A percentile compares a stretch with the other conserved stretches of the same genome.
Conservation (phyloP, 192 early-diverging fungal species). For the Coemansia sp. region DNA sequence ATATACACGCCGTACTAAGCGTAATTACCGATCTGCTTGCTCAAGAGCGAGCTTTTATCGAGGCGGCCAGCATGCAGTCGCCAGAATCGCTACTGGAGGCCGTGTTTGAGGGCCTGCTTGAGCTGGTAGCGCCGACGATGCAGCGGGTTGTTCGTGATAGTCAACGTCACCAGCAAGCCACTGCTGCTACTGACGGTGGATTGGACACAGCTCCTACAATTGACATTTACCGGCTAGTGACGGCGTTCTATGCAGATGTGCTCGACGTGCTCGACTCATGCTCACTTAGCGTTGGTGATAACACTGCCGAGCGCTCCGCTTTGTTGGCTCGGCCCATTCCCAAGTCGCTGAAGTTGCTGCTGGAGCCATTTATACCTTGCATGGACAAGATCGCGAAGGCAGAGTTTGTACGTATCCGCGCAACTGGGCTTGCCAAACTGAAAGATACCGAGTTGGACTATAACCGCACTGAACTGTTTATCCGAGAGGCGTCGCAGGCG, state of each 20-base stretch:
- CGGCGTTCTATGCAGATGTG: slow-evolving; percentile 12
- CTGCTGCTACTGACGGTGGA: background rate
- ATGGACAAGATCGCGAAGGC: slow-evolving; percentile 19
- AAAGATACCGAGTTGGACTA: slow-evolving; percentile 4
- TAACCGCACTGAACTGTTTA: slow-evolving; percentile 16
- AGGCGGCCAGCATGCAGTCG: slow-evolving; percentile 20
- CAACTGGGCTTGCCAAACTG: slow-evolving; percentile 17
- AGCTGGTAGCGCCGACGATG: slow-evolving; percentile 25
- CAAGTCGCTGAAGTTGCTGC: slow-evolving; percentile 32
- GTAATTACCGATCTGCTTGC: slow-evolving; percentile 13
- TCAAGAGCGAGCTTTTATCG: slow-evolving; percentile 36
- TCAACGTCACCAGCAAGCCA: background rate
- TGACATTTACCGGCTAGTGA: slow-evolving; percentile 25
- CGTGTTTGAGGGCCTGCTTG: slow-evolving; percentile 14
- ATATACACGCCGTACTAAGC: slow-evolving; percentile 12
- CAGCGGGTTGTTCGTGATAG: slow-evolving; percentile 3
- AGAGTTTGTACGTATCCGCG: slow-evolving; percentile 18
- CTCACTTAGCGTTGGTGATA: slow-evolving; percentile 37
- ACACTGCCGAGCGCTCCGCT: background rate
- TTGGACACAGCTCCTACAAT: background rate
- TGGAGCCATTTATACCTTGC: slow-evolving; percentile 30
- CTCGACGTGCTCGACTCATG: background rate
- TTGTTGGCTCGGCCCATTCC: slow-evolving; percentile 16
- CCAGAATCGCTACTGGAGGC: slow-evolving; percentile 20
- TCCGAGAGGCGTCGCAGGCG: slow-evolving; percentile 18